phyloP scores from a whole-genome alignment of 2,329 filamentous ascomycete species.

The Beauveria asiatica region DNA sequence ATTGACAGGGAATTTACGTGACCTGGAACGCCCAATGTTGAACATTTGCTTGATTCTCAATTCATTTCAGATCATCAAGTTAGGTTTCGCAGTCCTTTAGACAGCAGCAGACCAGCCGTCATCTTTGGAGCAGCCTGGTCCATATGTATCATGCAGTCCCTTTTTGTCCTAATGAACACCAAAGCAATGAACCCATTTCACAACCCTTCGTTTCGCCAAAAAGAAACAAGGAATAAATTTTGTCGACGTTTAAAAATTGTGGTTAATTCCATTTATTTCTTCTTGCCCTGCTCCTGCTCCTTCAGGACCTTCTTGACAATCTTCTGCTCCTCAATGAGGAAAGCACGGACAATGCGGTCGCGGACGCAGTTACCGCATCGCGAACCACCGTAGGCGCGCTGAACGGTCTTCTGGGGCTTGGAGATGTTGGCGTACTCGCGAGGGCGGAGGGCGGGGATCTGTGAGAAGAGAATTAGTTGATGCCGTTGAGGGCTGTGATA shows the following conservation, averaged over 20 bases:
- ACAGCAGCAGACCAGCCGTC: conserved; percentile 38
- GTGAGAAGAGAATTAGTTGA: conserved; percentile 13
- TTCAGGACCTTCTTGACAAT: conserved; percentile 99
- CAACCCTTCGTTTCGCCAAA: conserved; percentile 20
- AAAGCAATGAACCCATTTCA: conserved; percentile 38
- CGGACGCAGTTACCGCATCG: conserved; percentile 98
- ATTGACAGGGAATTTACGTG: too few species aligned
- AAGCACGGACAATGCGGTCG: conserved; percentile 94
- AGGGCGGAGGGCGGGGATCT: conserved; percentile 94
- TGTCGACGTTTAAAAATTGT: background rate
- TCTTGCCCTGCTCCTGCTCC: conserved; percentile 77
- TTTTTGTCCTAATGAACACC: conserved; percentile 43
- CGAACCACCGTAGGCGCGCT: conserved; percentile 96
- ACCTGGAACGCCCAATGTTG: background rate
- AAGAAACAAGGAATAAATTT: conserved; percentile 12
- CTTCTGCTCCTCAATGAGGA: conserved; percentile 99
- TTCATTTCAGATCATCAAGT: conserved; percentile 39
- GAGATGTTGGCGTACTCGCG: conserved; percentile 97
- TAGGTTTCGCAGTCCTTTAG: conserved; percentile 33
- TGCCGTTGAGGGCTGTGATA: background rate
- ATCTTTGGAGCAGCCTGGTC: conserved; percentile 18
- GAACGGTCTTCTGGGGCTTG: conserved; percentile 98
- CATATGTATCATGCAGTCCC: conserved; percentile 40
- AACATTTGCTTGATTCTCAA: conserved; percentile 28
- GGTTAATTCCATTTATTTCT: conserved; percentile 48